Percentiles rank a stretch among this genome's conserved stretches.
Evolutionary conservation across 2,329 filamentous ascomycete genomes (phyloP).

Genomic region (Orbilia javanica): DNA sequence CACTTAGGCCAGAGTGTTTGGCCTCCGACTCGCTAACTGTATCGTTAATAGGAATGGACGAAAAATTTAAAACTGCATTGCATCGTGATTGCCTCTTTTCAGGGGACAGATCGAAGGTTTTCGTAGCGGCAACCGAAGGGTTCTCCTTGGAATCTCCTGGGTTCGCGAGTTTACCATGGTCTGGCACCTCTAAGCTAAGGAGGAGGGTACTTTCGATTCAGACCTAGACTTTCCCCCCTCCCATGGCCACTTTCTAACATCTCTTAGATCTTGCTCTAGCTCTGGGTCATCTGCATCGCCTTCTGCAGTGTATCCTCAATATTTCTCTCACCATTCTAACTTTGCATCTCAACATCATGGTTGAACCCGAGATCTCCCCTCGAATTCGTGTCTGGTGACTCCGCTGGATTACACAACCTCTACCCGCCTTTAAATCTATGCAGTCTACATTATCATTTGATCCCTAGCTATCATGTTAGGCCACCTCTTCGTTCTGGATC

Average conservation of each 20-base stretch:
- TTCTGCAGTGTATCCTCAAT: background rate
- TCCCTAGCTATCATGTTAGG: background rate
- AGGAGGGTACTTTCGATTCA: background rate
- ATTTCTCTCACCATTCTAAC: background rate
- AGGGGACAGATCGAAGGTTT: background rate
- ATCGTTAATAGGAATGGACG: background rate
- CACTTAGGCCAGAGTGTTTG: background rate
- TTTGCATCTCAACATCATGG: background rate
- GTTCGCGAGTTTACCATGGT: background rate
- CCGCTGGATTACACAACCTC: background rate
- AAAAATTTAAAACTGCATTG: background rate
- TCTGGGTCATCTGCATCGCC: background rate
- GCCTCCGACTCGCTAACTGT: background rate
- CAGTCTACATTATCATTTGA: background rate
- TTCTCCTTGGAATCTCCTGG: background rate
- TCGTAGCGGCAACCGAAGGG: background rate
- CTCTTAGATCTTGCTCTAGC: no score
- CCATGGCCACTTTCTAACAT: background rate
- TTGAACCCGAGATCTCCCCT: background rate
- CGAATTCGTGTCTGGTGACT: background rate
- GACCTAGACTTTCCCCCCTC: no score
- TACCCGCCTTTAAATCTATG: background rate
- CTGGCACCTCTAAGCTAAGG: background rate
- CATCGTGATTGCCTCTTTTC: constrained; percentile 1
- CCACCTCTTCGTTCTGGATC: background rate